Percentiles rank a stretch among this genome's conserved stretches.
These are phyloP conservation scores for Geranium rotundifolium DNA, from an alignment of 345 rosid species.

Conservation along the genomic window DNA sequence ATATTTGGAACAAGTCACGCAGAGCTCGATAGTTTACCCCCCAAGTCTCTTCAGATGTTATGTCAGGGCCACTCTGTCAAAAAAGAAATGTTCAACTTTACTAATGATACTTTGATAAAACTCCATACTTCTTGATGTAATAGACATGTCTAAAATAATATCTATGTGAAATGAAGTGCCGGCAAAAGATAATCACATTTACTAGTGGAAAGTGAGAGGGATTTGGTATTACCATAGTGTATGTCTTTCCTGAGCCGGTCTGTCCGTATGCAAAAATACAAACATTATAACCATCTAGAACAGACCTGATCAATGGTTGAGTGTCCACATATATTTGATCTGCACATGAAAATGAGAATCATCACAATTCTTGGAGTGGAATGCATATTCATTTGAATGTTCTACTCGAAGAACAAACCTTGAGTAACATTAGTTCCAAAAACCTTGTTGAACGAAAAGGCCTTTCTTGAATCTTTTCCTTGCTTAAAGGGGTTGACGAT, in stretches of 20 bases:
- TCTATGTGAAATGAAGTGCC: too few species aligned
- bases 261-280: constrained; percentile 98
- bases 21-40: constrained; percentile 95
- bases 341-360: constrained; percentile 15
- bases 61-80: constrained; percentile 83
- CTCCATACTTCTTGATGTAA: too few species aligned
- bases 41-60: constrained; percentile 67
- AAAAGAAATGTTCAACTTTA: not conserved
- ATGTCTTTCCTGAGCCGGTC: constrained; percentile 98
- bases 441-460: constrained; percentile 80
- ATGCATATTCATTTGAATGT: not conserved
- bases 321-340: constrained; percentile 81
- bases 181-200: too few species aligned
- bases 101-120: too few species aligned
- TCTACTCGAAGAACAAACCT: constrained; percentile 30
- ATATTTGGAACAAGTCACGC: constrained; percentile 68
- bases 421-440: constrained; percentile 64
- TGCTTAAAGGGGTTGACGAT: constrained; percentile 77
- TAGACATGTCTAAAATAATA: too few species aligned
- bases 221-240: constrained; percentile 62
- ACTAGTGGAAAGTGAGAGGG: not conserved
- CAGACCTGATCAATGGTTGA: constrained; percentile 72
- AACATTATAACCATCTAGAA: constrained; percentile 88
- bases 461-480: constrained; percentile 79
- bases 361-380: too few species aligned